phyloP scores from a whole-genome alignment of 2,329 filamentous ascomycete species.

The Ophiostoma perfectum region DNA sequence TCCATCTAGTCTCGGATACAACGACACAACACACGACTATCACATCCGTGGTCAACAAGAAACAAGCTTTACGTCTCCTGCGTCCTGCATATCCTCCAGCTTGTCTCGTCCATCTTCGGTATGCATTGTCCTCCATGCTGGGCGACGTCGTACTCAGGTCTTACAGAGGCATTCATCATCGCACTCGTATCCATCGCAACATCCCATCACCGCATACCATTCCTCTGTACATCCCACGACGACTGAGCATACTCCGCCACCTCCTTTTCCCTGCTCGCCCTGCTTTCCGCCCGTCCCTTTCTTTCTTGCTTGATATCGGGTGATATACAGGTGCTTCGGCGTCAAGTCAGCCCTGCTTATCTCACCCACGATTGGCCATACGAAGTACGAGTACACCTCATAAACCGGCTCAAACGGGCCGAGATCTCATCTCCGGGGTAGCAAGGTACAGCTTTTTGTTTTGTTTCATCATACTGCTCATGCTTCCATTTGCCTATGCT shows the following conservation, averaged over 20 bases:
- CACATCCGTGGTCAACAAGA: not conserved
- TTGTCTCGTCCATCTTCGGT: not conserved
- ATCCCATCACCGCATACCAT: not conserved
- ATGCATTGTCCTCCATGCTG: not conserved
- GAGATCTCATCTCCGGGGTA: not conserved
- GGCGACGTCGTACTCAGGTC: not conserved
- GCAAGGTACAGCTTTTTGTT: not conserved
- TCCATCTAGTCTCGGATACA: not conserved
- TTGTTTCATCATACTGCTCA: not conserved
- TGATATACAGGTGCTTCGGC: not conserved
- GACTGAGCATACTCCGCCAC: not conserved
- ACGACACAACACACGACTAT: not conserved
- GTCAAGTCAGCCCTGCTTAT: too few relatives aligned
- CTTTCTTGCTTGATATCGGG: not conserved
- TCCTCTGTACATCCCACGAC: not conserved
- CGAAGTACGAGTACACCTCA: not conserved
- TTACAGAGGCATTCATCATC: too few relatives aligned
- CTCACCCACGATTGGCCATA: too few relatives aligned
- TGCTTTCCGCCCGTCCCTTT: too few relatives aligned
- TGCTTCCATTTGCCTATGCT: too few relatives aligned
- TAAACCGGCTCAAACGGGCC: not conserved
- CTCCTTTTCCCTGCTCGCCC: not conserved
- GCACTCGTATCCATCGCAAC: too few relatives aligned
- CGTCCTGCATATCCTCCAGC: not conserved
- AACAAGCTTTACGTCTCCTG: conserved; percentile 2